Percentiles rank a stretch among this genome's conserved stretches.
These are phyloP conservation scores for Pseudoscleropodium purum DNA, from an alignment of 225 moss, liverwort and hornwort genomes.

Conservation along the genomic window DNA sequence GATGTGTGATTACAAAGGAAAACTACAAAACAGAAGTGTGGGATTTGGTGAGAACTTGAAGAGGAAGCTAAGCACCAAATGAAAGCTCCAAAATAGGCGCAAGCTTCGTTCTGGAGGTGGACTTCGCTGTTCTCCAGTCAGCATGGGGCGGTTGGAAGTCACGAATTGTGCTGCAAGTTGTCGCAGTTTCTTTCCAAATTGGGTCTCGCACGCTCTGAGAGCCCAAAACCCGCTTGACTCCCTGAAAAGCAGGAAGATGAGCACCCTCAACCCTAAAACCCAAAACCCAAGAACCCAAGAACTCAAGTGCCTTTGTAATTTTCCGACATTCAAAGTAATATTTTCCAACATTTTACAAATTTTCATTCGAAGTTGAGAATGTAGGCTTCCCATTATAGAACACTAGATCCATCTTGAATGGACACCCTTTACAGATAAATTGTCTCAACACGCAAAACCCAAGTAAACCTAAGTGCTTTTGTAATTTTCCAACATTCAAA, in stretches of 20 bases:
- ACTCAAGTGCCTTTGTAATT: too few species aligned
- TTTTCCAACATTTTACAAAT: neutral
- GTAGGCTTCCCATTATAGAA: too few species aligned
- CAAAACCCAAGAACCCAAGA: too few species aligned
- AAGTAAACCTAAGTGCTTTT: too few species aligned
- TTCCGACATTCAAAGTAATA: too few species aligned
- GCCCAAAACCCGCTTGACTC: neutral
- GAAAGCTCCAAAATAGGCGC: neutral
- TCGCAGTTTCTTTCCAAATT: neutral
- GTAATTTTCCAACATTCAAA: too few species aligned
- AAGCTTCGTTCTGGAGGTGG: neutral
- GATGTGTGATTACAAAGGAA: neutral
- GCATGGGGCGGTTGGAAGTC: neutral
- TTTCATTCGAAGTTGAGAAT: neutral
- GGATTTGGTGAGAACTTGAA: neutral
- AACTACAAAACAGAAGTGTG: neutral
- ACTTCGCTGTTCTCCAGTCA: neutral
- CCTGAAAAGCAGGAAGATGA: neutral
- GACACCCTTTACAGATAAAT: neutral
- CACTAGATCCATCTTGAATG: too few species aligned
- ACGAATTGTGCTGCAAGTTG: neutral
- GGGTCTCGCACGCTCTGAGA: neutral
- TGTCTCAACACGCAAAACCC: too few species aligned
- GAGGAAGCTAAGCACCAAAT: neutral
- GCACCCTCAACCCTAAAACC: too few species aligned